A percentile compares a stretch with the other conserved stretches of the same genome.
Evolutionary conservation across 2,329 filamentous ascomycete species (phyloP).

Genomic region (Pseudogymnoascus sp.): DNA sequence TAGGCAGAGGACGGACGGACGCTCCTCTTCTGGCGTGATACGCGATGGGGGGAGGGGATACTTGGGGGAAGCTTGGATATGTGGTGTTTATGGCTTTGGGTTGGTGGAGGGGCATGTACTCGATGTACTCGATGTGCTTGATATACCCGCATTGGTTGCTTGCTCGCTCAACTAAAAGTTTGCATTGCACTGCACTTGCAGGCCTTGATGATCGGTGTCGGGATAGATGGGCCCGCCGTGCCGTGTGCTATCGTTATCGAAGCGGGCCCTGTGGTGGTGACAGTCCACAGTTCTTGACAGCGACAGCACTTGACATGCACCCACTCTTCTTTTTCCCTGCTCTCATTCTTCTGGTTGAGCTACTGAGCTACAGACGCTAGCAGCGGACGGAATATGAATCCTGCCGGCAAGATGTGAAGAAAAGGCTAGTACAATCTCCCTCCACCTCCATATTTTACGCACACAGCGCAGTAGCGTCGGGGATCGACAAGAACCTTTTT

Average conservation of each 20-base stretch:
- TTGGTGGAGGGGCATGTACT: neutral
- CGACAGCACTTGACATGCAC: neutral
- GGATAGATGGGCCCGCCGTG: neutral
- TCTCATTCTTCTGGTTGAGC: neutral
- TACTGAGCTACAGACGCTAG: too few relatives aligned
- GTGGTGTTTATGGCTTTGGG: neutral
- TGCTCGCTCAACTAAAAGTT: too few relatives aligned
- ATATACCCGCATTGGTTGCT: neutral
- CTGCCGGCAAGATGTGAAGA: neutral
- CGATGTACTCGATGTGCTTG: neutral
- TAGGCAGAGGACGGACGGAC: neutral
- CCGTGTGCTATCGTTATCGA: neutral
- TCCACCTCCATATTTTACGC: neutral
- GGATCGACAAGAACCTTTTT: neutral
- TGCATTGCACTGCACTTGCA: too few relatives aligned
- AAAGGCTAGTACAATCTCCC: too few relatives aligned
- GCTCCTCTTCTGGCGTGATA: neutral
- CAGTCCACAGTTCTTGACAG: too few relatives aligned
- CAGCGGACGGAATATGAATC: neutral
- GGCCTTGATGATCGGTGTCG: neutral
- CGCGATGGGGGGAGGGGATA: neutral
- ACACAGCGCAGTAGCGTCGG: neutral
- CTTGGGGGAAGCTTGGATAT: neutral
- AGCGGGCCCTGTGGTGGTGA: neutral
- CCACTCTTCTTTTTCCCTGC: neutral